Evolutionary conservation across 2,329 filamentous ascomycete genomes (phyloP), one percentile per base, ranked within the genome.

Genomic region (Fusarium sp.): DNA sequence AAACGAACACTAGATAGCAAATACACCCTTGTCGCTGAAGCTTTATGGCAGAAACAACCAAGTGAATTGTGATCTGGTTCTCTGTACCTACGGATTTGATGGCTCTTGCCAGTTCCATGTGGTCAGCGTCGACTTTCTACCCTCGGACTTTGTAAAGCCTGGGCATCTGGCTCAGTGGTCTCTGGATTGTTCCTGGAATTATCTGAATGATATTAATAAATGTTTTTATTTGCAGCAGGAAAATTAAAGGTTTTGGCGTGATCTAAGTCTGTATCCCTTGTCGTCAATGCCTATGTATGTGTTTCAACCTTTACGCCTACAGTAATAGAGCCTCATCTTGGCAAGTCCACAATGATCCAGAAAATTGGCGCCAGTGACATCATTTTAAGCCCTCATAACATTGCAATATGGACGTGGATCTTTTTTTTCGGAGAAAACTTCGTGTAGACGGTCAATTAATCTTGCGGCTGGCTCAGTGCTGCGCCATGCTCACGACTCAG

Each of bases 211-310:
- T 30, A 30, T 30, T 9, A 30, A 30, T 30, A 9, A 11, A 30
- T 8, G 30, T 30, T 30, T 3, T 30, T 30, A 30, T 30, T 11
- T 30, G 8, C 30, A 30, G 30, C 7, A 30, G 30, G 30, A 10
- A 30, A 11, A 30, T 9, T 11, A 30, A 30, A 30, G 6, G 10
- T 11, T 30, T 9, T 30, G 30, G 14, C 2, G 14, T 35, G 6
- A 10, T 9, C 15, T 14, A 10, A 18, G 2, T 8, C 5, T 18
- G 1, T 1, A 4, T 18, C 6, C 2, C 6, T 7, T 37, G 17
- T 4, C 11, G 6, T 26, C 18, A 3, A n/a, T n/a, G 17, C 9
- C 14, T 9, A n/a, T 17, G 8, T 5, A 5, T 26, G 18, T 37
- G 1, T 10, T 23, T 50, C 30, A 40, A 40, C 20, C 23, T 6